Evolutionary conservation across 2,329 filamentous ascomycete genomes (phyloP).

Genomic region (Gaeumannomyces sp.): DNA sequence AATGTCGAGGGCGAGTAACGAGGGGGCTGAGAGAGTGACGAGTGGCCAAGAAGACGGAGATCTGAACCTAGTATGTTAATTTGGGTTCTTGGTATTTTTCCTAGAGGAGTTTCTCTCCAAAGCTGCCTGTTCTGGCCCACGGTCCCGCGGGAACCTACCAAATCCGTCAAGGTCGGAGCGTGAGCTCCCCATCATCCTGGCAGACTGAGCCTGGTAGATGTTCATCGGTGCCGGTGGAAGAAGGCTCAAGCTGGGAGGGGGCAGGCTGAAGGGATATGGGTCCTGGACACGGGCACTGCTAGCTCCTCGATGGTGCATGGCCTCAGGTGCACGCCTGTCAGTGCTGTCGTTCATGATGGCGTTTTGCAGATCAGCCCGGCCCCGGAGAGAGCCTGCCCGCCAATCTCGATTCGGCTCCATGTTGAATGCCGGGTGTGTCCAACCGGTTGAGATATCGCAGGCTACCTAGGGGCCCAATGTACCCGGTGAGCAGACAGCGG

Average conservation of each 20-base stretch:
- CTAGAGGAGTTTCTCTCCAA: background rate
- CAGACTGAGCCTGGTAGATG: conserved; percentile 1
- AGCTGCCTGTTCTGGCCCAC: background rate
- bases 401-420: background rate
- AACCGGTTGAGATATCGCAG: no score
- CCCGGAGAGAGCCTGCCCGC: background rate
- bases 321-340: background rate
- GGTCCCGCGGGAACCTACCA: background rate
- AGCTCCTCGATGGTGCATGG: background rate
- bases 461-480: background rate
- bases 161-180: background rate
- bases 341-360: background rate
- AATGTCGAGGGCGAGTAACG: background rate
- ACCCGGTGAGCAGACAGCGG: no score
- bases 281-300: no score
- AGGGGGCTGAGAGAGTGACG: background rate
- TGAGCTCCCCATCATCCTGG: background rate
- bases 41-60: background rate
- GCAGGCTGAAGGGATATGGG: background rate
- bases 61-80: background rate
- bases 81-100: background rate
- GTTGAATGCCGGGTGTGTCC: background rate
- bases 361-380: no score
- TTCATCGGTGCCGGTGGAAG: background rate
- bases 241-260: background rate